Base-by-base conservation (phyloP, 2,329 filamentous ascomycete species). In the Phyllosticta paracitricarpa region DNA sequence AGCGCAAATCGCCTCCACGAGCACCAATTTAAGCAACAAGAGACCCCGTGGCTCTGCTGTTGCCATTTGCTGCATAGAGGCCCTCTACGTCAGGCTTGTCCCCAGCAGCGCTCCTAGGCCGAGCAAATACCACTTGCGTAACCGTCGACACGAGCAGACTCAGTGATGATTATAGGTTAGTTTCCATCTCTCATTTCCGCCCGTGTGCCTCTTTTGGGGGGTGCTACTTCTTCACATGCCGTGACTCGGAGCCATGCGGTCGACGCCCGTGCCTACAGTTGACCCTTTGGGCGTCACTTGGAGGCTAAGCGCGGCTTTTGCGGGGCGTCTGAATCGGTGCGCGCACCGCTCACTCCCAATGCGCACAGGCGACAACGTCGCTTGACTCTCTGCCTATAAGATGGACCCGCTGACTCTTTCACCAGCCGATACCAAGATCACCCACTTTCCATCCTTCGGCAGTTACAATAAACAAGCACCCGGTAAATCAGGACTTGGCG, bases 391-490 rank as follows among this genome's bases (percentile, higher is more conserved):
- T 53, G 55, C 52, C 58, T 61, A 61, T 61, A 61, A 61, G 54
- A 53, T 30, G 28, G 51, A 54, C 22, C 48, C 28, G 51, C 54
- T 61, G 60, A 62, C 56, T 51, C 40, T 40, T 28, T 70, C 70
- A 65, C 67, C 72, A 77, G 75, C 73, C 69, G 74, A 76, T 69
- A 69, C 72, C 66, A 68, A 72, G 63, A 72, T 75, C 68, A 75
- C 71, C 66, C 72, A 70, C 68, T 73, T 70, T 66, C 73, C 70
- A 70, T 74, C 72, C 66, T 74, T 73, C 69, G 73, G 71, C 67
- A 68, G 71, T 62, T 70, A 73, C 65, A 61, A 61, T 56, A 48
- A 58, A 22, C 73, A 73, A 67, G 70, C 71, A 63, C 66, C 71
- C 63, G 67, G 70, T 57, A 70, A 71, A 68, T 68, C 72, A 66